phyloP scores from a whole-genome alignment of 352 stramenopile species.

The Globisporangium spinosum region DNA sequence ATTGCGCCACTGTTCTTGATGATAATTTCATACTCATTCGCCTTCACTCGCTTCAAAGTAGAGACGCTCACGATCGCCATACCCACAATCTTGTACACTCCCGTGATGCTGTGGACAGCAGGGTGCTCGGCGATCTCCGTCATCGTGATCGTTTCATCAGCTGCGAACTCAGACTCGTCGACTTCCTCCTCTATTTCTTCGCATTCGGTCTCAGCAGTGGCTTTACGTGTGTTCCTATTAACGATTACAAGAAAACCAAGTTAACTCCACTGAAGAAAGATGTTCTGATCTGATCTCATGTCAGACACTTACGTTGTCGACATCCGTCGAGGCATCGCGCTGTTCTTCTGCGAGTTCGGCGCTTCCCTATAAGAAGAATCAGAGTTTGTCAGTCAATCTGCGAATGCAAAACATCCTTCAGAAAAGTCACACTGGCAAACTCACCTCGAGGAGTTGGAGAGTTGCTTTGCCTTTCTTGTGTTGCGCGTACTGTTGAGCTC shows the following conservation, averaged over 20 bases:
- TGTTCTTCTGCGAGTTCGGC: constrained; percentile 48
- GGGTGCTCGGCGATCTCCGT: constrained; percentile 69
- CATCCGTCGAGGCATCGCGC: constrained; percentile 36
- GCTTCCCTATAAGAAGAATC: constrained; percentile 34
- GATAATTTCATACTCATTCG: constrained; percentile 81
- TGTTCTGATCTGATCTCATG: not conserved
- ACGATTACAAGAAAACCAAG: not conserved
- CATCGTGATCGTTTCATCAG: constrained; percentile 68
- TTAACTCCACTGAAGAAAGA: not conserved
- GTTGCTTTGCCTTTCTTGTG: constrained; percentile 44
- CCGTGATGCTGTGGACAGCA: constrained; percentile 72
- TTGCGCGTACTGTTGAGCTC: constrained; percentile 58
- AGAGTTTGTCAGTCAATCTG: not conserved
- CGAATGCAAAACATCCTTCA: not conserved
- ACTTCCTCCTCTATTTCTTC: constrained; percentile 47
- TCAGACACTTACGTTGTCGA: constrained; percentile 61
- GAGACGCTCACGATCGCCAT: constrained; percentile 82
- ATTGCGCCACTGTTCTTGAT: constrained; percentile 56
- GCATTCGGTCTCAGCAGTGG: constrained; percentile 25
- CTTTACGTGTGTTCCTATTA: not conserved
- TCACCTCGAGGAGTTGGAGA: constrained; percentile 61
- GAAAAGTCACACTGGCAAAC: not conserved
- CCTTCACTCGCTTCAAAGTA: constrained; percentile 61
- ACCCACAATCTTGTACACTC: constrained; percentile 75
- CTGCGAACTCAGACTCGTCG: constrained; percentile 43